Conservation (phyloP, 768 basidiomycete species). For the Boletus reticuloceps region DNA sequence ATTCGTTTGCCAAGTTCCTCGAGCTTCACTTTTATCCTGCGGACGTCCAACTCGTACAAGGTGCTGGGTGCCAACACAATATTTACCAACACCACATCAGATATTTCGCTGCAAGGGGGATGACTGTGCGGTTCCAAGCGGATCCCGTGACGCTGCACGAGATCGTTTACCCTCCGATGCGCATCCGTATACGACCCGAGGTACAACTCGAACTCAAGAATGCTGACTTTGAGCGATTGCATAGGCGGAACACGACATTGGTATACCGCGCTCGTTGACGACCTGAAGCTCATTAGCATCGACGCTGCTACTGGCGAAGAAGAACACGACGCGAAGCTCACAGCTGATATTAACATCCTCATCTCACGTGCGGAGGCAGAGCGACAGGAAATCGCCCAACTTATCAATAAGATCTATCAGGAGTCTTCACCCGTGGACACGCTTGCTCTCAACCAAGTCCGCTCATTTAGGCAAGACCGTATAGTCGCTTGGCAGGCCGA, state of each 20-base stretch:
- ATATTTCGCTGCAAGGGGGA: conserved; percentile 80
- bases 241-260: conserved; percentile 68
- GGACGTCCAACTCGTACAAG: conserved; percentile 78
- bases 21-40: conserved; percentile 96
- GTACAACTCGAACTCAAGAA: conserved; percentile 90
- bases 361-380: conserved; percentile 75
- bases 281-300: conserved; percentile 71
- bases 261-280: conserved; percentile 75
- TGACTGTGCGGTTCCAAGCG: conserved; percentile 86
- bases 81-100: conserved; percentile 91
- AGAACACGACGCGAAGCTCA: conserved; percentile 60
- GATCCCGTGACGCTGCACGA: conserved; percentile 83
- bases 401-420: conserved; percentile 79
- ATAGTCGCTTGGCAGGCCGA: conserved; percentile 97
- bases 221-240: conserved; percentile 76
- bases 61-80: conserved; percentile 91
- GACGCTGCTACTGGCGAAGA: conserved; percentile 81
- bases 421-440: conserved; percentile 83
- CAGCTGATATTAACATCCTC: conserved; percentile 60
- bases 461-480: conserved; percentile 85
- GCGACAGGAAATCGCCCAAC: conserved; percentile 63
- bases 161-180: conserved; percentile 84
- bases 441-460: conserved; percentile 80
- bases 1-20: conserved; percentile 95
- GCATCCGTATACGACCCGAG: conserved; percentile 82